Base-by-base conservation (phyloP, 164 flowering plant genomes). In the Piper betle region DNA sequence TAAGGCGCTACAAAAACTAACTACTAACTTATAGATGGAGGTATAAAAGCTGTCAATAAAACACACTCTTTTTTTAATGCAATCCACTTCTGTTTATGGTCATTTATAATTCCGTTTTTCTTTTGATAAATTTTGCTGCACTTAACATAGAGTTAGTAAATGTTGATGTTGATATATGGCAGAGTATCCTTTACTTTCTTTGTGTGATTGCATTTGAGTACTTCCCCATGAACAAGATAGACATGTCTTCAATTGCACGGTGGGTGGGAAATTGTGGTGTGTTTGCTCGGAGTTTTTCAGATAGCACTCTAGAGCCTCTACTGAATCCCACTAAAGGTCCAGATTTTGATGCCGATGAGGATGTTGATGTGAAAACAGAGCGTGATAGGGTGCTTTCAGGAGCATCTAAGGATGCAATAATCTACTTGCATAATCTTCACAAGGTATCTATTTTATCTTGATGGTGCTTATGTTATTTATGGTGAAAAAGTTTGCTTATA, bases 371-470 rank as follows among this genome's bases (percentile, higher is more conserved):
- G n/a, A 79, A 70, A 67, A 66, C 79, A 59, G 97, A 93, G 72
- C 80, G 92, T 76, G 72, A 78, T 10, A 80, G 97, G 68, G 95
- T 90, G n/a, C 82, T 83, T 61, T 80, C 97, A 55, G 97, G 96
- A 52, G 78, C 89, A 42, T 66, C 76, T 56, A 78, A 79, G 52
- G 82, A 77, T 74, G 78, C 87, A 52, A 77, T 93, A 57, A 64
- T 90, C 56, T 86, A 78, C 74, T 72, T 93, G 72, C 87, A 67
- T 19, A 86, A 90, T 83, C 91, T 93, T 25, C 80, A 83, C 16
- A 93, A 93, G 96, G 97, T 93, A 79, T 66, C 53, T 40, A 10
- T 0, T 46, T 46, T 10, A 2, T 10, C 15, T 46, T 46, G 15
- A 46, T 9, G 11, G 11, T 10, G 11, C 12, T 0, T 46, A 25